These are phyloP conservation scores for Phytopythium kandeliae DNA, from an alignment of 352 stramenopile species.

Conservation along the genomic window DNA sequence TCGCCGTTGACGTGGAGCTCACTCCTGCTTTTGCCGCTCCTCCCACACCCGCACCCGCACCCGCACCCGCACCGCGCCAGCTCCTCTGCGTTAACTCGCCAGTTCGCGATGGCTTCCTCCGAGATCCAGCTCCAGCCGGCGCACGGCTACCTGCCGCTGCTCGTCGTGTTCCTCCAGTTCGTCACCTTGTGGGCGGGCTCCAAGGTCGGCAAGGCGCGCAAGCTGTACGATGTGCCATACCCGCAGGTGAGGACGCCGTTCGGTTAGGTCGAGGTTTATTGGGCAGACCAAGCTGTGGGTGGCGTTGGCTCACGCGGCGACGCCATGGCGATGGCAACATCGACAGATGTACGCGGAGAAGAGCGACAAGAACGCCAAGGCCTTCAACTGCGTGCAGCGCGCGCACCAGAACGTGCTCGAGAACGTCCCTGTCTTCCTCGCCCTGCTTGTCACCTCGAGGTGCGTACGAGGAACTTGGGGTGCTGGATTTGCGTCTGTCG, in stretches of 20 bases:
- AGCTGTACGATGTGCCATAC: constrained; percentile 58
- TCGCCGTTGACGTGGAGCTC: too few species aligned
- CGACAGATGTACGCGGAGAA: constrained; percentile 85
- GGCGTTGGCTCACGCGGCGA: not conserved
- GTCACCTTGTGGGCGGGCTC: constrained; percentile 43
- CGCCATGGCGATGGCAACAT: not conserved
- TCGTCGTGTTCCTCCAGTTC: constrained; percentile 43
- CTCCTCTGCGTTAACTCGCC: too few species aligned
- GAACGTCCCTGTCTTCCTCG: constrained; percentile 71
- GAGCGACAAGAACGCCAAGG: constrained; percentile 84
- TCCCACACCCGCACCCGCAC: too few species aligned
- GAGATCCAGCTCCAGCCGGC: constrained; percentile 29
- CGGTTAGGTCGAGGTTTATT: not conserved
- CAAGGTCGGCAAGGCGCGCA: constrained; percentile 55
- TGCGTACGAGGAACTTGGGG: constrained; percentile 19
- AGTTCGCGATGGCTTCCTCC: not conserved
- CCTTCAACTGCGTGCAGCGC: constrained; percentile 90
- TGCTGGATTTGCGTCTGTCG: too few species aligned
- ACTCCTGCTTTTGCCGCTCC: too few species aligned
- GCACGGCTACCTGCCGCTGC: constrained; percentile 42
- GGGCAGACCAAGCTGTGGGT: not conserved
- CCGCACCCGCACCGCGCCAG: too few species aligned
- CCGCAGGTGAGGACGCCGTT: constrained; percentile 23
- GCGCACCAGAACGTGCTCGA: constrained; percentile 91
- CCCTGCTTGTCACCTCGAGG: constrained; percentile 46